These are phyloP conservation scores for Ananas comosus DNA, from an alignment of 176 grass and related monocot genomes.

Conservation along the genomic window DNA sequence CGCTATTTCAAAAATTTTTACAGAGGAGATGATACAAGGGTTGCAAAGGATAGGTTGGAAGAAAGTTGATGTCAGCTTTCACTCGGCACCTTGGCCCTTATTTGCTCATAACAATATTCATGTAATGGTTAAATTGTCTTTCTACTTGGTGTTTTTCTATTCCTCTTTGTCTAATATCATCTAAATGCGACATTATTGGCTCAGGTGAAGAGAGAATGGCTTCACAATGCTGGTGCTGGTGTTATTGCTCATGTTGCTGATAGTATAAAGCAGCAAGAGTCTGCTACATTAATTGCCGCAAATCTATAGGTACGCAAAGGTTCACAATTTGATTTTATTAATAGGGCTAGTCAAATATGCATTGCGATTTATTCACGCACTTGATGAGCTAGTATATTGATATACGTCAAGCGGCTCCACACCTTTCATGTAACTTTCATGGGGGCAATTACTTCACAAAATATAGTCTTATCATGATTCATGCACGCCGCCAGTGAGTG, in stretches of 20 bases:
- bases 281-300: constrained; percentile 24
- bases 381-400: too few species aligned
- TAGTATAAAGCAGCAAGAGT: constrained; percentile 56
- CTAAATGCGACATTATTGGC: not conserved
- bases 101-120: constrained; percentile 82
- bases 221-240: constrained; percentile 60
- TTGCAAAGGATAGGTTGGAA: constrained; percentile 85
- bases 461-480: too few species aligned
- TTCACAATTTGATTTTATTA: not conserved
- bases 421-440: too few species aligned
- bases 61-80: constrained; percentile 89
- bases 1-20: constrained; percentile 18
- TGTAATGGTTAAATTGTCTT: constrained; percentile 30
- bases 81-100: constrained; percentile 61
- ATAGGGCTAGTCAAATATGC: too few species aligned
- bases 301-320: constrained; percentile 26
- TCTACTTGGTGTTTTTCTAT: not conserved
- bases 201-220: constrained; percentile 77
- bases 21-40: constrained; percentile 80
- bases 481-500: too few species aligned
- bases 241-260: constrained; percentile 63
- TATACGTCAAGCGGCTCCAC: too few species aligned
- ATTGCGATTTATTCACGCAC: too few species aligned
- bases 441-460: too few species aligned
- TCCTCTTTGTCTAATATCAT: not conserved